A percentile compares a stretch with the other conserved stretches of the same genome.
These are phyloP conservation scores for Chlorella vulgaris DNA, from an alignment of 139 green algal species.

Conservation along the genomic window DNA sequence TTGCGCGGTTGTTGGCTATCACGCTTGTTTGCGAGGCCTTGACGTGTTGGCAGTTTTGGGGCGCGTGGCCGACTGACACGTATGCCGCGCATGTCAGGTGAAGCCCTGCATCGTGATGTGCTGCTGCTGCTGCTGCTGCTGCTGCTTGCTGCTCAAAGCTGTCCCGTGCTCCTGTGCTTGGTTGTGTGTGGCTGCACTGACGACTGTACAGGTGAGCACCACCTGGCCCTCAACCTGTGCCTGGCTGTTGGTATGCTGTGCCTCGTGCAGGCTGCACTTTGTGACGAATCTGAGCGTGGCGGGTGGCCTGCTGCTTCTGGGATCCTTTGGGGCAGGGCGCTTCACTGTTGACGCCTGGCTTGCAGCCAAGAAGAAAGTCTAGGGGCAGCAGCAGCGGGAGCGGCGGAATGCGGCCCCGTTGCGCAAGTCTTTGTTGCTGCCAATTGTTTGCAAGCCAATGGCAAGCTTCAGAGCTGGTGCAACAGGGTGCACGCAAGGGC, in stretches of 20 bases:
- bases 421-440: no score
- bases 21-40: constrained; percentile 51
- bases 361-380: constrained; percentile 14
- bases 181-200: no score
- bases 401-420: no score
- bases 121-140: no score
- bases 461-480: no score
- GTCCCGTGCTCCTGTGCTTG: no score
- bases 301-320: constrained; percentile 49
- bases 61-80: constrained; percentile 45
- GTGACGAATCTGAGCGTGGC: constrained; percentile 52
- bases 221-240: no score
- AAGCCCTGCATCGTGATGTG: neutral
- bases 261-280: constrained; percentile 56
- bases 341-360: constrained; percentile 49
- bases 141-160: neutral
- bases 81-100: constrained; percentile 23
- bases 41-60: constrained; percentile 63
- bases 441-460: no score
- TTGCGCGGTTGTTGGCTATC: constrained; percentile 42
- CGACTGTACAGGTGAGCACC: no score
- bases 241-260: no score
- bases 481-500: no score
- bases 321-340: constrained; percentile 39
- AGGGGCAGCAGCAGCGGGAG: no score